Conservation (phyloP, 2,329 filamentous ascomycete genomes). For the Exserohilum turcica region DNA sequence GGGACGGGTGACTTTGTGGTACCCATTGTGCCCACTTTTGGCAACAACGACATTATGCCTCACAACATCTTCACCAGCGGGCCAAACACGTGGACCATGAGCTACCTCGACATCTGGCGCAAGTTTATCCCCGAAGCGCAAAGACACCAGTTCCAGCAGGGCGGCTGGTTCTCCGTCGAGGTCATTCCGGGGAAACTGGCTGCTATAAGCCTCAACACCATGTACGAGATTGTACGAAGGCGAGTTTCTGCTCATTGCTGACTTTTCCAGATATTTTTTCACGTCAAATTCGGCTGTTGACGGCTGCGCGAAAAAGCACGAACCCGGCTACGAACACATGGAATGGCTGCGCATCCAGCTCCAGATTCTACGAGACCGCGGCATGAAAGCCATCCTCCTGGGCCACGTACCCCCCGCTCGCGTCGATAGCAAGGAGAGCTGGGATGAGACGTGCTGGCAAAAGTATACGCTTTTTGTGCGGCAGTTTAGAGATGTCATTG, state of each 20-base stretch:
- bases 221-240: conserved; percentile 51
- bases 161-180: conserved; percentile 94
- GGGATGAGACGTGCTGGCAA: conserved; percentile 98
- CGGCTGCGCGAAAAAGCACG: conserved; percentile 76
- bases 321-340: conserved; percentile 92
- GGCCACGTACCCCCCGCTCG: conserved; percentile 93
- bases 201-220: conserved; percentile 92
- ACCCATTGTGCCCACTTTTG: conserved; percentile 86
- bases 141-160: conserved; percentile 85
- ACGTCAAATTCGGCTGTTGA: conserved; percentile 92
- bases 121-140: conserved; percentile 91
- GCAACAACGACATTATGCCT: conserved; percentile 96
- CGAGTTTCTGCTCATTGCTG: not conserved
- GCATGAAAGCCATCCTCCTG: conserved; percentile 92
- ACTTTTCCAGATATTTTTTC: conserved; percentile 74
- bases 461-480: conserved; percentile 91
- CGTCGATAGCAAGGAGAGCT: conserved; percentile 80
- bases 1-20: conserved; percentile 64
- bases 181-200: conserved; percentile 84
- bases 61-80: conserved; percentile 90
- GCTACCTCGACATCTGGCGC: conserved; percentile 79
- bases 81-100: conserved; percentile 83
- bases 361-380: conserved; percentile 76
- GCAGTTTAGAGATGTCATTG: conserved; percentile 88
- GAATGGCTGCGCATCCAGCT: conserved; percentile 94